These are phyloP conservation scores for Podila epigama DNA, from an alignment of 192 early-diverging fungal species.

Conservation along the genomic window DNA sequence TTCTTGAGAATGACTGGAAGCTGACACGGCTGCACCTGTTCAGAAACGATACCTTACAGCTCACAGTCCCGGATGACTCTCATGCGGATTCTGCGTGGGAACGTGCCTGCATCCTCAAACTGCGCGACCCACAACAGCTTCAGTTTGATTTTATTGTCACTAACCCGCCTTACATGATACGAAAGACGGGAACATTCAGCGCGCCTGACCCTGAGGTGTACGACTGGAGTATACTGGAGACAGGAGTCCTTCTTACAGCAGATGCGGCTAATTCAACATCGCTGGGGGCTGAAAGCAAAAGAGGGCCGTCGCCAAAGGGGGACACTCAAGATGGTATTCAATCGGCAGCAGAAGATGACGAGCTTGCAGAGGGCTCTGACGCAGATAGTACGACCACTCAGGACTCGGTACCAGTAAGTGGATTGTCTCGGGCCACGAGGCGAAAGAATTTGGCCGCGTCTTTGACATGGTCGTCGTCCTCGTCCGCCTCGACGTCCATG, in stretches of 20 bases:
- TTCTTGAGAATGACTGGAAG: neutral
- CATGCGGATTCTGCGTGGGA: constrained; percentile 49
- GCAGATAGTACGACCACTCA: constrained; percentile 3
- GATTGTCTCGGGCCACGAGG: neutral
- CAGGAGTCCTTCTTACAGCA: neutral
- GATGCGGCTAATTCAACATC: neutral
- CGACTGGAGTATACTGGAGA: constrained; percentile 54
- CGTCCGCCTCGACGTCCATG: neutral
- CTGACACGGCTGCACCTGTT: constrained; percentile 55
- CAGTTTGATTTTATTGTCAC: constrained; percentile 66
- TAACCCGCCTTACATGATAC: constrained; percentile 69
- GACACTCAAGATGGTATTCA: neutral
- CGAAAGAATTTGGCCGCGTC: neutral
- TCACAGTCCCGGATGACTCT: constrained; percentile 41
- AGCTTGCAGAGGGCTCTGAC: constrained; percentile 11
- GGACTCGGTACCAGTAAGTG: neutral
- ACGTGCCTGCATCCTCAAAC: constrained; percentile 30
- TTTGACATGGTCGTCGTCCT: neutral
- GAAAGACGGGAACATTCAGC: constrained; percentile 62
- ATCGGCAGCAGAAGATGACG: constrained; percentile 6
- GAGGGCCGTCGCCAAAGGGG: neutral
- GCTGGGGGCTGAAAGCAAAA: neutral
- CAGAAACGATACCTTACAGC: constrained; percentile 61
- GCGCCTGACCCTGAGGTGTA: constrained; percentile 58
- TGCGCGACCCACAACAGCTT: constrained; percentile 51